These are phyloP conservation scores for Gossypium rotundifolium DNA, from an alignment of 345 rosid genomes.

Conservation along the genomic window DNA sequence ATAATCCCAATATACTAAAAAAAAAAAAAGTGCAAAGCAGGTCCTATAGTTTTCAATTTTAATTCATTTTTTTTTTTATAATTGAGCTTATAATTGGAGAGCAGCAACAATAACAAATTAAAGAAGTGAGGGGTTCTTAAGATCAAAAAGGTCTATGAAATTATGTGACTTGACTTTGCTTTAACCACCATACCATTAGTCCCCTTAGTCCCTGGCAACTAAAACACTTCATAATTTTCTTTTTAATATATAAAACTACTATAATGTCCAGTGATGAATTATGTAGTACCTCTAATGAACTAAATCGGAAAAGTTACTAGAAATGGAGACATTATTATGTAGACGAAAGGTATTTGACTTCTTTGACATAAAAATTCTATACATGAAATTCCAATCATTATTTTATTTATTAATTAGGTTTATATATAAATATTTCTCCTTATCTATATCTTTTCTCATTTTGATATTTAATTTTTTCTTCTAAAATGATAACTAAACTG, in stretches of 20 bases:
- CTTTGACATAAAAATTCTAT: not conserved
- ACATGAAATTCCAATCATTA: not conserved
- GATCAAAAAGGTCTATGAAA: not conserved
- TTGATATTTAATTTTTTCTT: too few species aligned
- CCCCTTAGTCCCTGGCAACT: not conserved
- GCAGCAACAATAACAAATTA: too few species aligned
- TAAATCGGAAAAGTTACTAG: not conserved
- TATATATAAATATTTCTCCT: too few species aligned
- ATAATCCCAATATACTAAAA: too few species aligned
- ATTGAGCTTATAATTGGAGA: not conserved
- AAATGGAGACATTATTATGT: not conserved
- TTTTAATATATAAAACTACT: not conserved
- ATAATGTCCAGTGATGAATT: not conserved
- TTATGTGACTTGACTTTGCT: not conserved
- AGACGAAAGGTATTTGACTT: constrained; percentile 2
- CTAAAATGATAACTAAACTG: too few species aligned
- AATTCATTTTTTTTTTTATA: not conserved
- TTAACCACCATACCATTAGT: not conserved
- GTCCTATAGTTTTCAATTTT: too few species aligned
- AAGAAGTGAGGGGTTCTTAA: too few species aligned
- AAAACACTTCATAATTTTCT: not conserved
- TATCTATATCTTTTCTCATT: too few species aligned
- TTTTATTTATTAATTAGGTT: not conserved
- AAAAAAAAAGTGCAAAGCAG: too few species aligned
- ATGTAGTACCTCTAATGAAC: not conserved